Conservation (phyloP, 495 filamentous ascomycete genomes). For the Trichocladium uniseriatum region DNA sequence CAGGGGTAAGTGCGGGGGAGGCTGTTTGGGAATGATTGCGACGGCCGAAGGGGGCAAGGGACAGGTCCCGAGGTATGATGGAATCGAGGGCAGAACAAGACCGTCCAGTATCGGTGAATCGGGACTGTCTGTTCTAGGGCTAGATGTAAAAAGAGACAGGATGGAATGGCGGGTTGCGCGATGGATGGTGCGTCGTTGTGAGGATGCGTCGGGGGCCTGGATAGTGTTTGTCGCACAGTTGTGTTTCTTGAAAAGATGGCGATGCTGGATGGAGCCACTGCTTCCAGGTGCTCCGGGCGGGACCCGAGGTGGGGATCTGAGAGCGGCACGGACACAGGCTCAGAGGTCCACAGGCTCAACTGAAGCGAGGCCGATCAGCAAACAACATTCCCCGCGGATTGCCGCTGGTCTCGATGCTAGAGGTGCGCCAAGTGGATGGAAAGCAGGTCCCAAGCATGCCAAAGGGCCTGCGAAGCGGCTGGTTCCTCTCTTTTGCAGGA, state of each 20-base stretch:
- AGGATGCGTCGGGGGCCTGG: slow-evolving; percentile 7
- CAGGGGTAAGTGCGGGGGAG: slow-evolving; percentile 28
- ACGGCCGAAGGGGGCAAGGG: slow-evolving; percentile 14
- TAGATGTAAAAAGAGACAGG: too few species aligned
- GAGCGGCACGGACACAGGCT: slow-evolving; percentile 23
- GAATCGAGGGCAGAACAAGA: not conserved
- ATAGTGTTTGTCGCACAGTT: slow-evolving; percentile 8
- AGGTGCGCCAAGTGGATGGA: slow-evolving; percentile 6
- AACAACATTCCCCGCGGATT: slow-evolving; percentile 8
- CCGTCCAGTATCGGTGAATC: too few species aligned
- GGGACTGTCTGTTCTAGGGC: too few species aligned
- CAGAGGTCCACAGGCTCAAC: not conserved
- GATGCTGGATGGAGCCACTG: slow-evolving; percentile 10
- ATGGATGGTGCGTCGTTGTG: slow-evolving; percentile 4
- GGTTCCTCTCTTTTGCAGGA: slow-evolving; percentile 14
- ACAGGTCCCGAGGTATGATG: slow-evolving; percentile 14
- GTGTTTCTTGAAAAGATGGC: slow-evolving; percentile 11
- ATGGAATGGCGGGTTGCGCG: too few species aligned
- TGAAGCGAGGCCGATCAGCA: slow-evolving; percentile 6
- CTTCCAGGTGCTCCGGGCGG: slow-evolving; percentile 14
- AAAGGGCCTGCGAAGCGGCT: slow-evolving; percentile 5
- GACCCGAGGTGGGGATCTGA: slow-evolving; percentile 18
- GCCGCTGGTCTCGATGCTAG: not conserved
- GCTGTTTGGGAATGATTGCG: slow-evolving; percentile 28
- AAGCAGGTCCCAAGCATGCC: slow-evolving; percentile 23